Evolutionary conservation across 1,284 basidiomycete genomes (phyloP).

Genomic region (Vanrija humicola): DNA sequence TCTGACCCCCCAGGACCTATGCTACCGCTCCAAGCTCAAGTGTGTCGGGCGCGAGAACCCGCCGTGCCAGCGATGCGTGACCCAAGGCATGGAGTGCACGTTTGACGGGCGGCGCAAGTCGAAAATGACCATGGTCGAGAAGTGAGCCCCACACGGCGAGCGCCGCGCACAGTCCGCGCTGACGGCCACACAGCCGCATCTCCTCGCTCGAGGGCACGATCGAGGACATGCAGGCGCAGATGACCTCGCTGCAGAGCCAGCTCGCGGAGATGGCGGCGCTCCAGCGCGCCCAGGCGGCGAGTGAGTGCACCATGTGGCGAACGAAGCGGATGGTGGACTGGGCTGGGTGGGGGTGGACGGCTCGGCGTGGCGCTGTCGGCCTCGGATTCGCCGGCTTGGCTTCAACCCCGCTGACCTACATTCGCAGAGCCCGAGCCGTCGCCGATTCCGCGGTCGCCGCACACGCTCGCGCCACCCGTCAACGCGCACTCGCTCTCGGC

Average conservation of each 20-base stretch:
- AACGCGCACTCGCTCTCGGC: too few species aligned
- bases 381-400: too few species aligned
- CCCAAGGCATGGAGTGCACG: constrained; percentile 2
- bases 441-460: too few species aligned
- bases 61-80: constrained; percentile 6
- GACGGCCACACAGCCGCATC: not conserved
- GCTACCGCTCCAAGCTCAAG: constrained; percentile 8
- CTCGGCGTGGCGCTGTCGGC: too few species aligned
- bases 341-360: too few species aligned
- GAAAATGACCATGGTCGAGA: constrained; percentile 8
- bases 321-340: too few species aligned
- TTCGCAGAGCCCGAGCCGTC: too few species aligned
- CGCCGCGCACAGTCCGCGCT: not conserved
- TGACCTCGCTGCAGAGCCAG: not conserved
- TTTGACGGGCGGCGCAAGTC: constrained; percentile 8
- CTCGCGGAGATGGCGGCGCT: not conserved
- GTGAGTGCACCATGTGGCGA: too few species aligned
- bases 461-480: too few species aligned
- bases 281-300: not conserved
- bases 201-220: not conserved
- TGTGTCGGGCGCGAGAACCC: constrained; percentile 10
- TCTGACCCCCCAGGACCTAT: constrained; percentile 1
- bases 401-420: too few species aligned
- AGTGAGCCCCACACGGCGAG: not conserved
- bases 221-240: not conserved